A percentile compares a stretch with the other conserved stretches of the same genome.
These are phyloP conservation scores for Suhomyces sp. DNA, from an alignment of 805 yeast species.

Conservation along the genomic window DNA sequence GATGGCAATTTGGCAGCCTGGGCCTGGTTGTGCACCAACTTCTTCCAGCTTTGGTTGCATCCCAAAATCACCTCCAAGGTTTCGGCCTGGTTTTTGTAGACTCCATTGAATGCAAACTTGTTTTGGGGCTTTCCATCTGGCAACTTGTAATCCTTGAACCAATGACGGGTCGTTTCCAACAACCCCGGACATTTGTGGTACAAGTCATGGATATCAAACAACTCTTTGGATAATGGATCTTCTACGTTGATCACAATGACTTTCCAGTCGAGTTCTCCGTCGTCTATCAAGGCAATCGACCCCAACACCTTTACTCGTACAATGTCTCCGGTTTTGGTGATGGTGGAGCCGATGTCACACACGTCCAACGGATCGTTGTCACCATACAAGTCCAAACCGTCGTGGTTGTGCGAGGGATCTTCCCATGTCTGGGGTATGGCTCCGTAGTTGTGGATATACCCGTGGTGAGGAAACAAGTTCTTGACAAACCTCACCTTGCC, in stretches of 20 bases:
- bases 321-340: slow-evolving; percentile 67
- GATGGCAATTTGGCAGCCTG: slow-evolving; percentile 15
- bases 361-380: slow-evolving; percentile 96
- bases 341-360: slow-evolving; percentile 79
- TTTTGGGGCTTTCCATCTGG: slow-evolving; percentile 98
- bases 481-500: slow-evolving; percentile 73
- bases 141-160: slow-evolving; percentile 97
- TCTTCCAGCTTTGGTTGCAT: slow-evolving; percentile 82
- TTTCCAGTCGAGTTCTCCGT: slow-evolving; percentile 90
- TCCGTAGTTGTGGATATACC: slow-evolving; percentile 85
- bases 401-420: slow-evolving; percentile 65
- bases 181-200: slow-evolving; percentile 88
- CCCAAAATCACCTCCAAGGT: slow-evolving; percentile 82
- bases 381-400: slow-evolving; percentile 54
- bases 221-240: slow-evolving; percentile 85
- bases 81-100: slow-evolving; percentile 80
- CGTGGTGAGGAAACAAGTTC: slow-evolving; percentile 78
- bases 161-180: slow-evolving; percentile 89
- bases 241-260: slow-evolving; percentile 77
- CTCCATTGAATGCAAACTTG: slow-evolving; percentile 95
- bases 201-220: slow-evolving; percentile 89
- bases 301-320: slow-evolving; percentile 91
- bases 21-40: slow-evolving; percentile 62
- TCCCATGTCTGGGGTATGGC: slow-evolving; percentile 97
- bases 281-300: slow-evolving; percentile 90